Percentiles rank a stretch among this genome's conserved stretches.
Conservation (phyloP, 441 rosid species). For the Breynia disticha region DNA sequence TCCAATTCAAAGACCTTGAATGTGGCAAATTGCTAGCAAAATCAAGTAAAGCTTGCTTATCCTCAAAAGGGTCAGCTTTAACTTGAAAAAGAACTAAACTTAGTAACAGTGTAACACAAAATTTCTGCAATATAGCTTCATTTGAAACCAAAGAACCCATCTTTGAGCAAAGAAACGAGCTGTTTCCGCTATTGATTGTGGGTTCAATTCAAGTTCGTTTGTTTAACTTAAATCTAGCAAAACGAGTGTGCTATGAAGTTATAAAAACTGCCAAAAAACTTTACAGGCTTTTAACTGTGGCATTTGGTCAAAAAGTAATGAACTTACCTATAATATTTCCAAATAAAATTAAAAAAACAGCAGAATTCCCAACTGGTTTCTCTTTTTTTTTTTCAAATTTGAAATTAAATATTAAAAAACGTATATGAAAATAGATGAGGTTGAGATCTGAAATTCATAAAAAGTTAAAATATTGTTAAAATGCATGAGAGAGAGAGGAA, state of each 20-base stretch:
- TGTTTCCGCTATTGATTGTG: conserved; percentile 26
- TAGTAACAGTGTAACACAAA: conserved; percentile 25
- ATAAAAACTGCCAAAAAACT: conserved; percentile 17
- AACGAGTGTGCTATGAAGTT: conserved; percentile 7
- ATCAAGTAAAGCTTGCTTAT: conserved; percentile 79
- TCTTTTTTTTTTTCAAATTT: conserved; percentile 19
- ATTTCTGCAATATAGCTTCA: conserved; percentile 30
- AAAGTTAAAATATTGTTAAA: too few relatives aligned
- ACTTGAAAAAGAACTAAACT: conserved; percentile 31
- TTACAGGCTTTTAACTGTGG: conserved; percentile 27
- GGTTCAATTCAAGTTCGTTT: not conserved
- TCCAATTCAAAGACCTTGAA: conserved; percentile 77
- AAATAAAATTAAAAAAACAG: not conserved
- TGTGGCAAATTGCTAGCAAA: conserved; percentile 50
- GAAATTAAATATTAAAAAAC: too few relatives aligned
- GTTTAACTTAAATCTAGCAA: conserved; percentile 7
- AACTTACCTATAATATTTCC: not conserved
- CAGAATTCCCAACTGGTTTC: not conserved
- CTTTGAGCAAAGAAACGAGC: conserved; percentile 33
- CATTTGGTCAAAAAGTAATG: not conserved
- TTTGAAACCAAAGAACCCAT: conserved; percentile 22
- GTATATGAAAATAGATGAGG: too few relatives aligned
- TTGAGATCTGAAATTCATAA: too few relatives aligned
- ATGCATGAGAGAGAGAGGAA: too few relatives aligned
- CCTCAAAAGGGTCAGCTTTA: conserved; percentile 52